phyloP scores from a whole-genome alignment of 169 alveolate species.

The Plasmodium blacklocki region DNA sequence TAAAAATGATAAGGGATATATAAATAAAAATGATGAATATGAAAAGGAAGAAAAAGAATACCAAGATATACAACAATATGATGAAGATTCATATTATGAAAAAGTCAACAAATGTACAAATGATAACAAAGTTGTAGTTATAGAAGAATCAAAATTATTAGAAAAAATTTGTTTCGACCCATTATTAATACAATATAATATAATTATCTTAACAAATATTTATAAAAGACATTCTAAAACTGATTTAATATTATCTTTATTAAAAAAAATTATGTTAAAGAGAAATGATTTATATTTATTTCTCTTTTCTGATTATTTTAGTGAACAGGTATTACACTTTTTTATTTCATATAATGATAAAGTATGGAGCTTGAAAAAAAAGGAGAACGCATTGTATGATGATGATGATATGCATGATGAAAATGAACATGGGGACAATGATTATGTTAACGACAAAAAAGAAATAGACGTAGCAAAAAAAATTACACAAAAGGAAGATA shows the following conservation, averaged over 20 bases:
- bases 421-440: not conserved
- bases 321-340: slow-evolving; percentile 56
- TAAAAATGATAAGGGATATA: slow-evolving; percentile 8
- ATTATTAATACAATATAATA: slow-evolving; percentile 82
- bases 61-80: not conserved
- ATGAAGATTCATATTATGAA: not conserved
- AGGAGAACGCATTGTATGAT: not conserved
- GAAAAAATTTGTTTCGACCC: slow-evolving; percentile 80
- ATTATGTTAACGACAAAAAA: slow-evolving; percentile 7
- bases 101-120: not conserved
- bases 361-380: not conserved
- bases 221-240: slow-evolving; percentile 77
- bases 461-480: not conserved
- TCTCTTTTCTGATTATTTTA: slow-evolving; percentile 54
- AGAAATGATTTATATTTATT: slow-evolving; percentile 48
- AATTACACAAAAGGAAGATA: not conserved
- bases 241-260: slow-evolving; percentile 78
- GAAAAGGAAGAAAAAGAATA: not conserved
- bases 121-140: slow-evolving; percentile 23
- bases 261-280: slow-evolving; percentile 65
- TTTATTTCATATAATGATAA: slow-evolving; percentile 33
- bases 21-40: slow-evolving; percentile 4
- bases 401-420: slow-evolving; percentile 4
- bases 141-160: slow-evolving; percentile 48
- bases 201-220: slow-evolving; percentile 78